These are phyloP conservation scores for Plasmodium yoelii DNA, from an alignment of 169 alveolate species.

Conservation along the genomic window DNA sequence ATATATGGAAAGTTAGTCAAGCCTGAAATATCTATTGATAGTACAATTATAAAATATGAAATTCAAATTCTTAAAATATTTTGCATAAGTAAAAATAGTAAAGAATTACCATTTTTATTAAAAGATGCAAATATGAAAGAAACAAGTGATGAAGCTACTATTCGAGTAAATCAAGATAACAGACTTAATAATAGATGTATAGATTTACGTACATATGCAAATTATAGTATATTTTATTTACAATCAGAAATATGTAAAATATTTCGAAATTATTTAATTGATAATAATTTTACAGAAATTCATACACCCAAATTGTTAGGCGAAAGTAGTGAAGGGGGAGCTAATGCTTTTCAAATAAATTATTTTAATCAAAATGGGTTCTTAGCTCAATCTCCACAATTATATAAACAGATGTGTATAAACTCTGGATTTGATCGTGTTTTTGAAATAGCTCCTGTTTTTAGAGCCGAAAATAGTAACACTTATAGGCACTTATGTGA, in stretches of 20 bases:
- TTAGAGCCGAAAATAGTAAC: slow-evolving; percentile 99
- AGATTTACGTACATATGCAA: slow-evolving; percentile 96
- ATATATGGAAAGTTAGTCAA: slow-evolving; percentile 92
- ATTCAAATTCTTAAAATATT: slow-evolving; percentile 89
- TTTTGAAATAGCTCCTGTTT: slow-evolving; percentile 99
- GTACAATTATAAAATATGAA: slow-evolving; percentile 94
- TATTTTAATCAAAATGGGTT: slow-evolving; percentile 92
- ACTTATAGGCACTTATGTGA: slow-evolving; percentile 99
- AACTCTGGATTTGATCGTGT: slow-evolving; percentile 97
- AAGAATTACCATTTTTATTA: slow-evolving; percentile 95
- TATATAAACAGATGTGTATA: slow-evolving; percentile 99
- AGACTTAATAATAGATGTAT: slow-evolving; percentile 97
- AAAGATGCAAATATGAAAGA: slow-evolving; percentile 96
- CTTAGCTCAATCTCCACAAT: slow-evolving; percentile 99
- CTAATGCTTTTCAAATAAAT: slow-evolving; percentile 94
- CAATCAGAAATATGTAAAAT: slow-evolving; percentile 94
- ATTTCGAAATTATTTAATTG: slow-evolving; percentile 93
- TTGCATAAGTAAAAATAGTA: slow-evolving; percentile 88
- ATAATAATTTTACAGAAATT: slow-evolving; percentile 95
- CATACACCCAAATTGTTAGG: slow-evolving; percentile 99
- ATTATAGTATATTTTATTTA: slow-evolving; percentile 95
- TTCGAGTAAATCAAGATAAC: slow-evolving; percentile 95
- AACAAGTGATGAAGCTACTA: slow-evolving; percentile 88
- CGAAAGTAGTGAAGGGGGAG: slow-evolving; percentile 99
- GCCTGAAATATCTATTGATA: slow-evolving; percentile 92